Conservation (phyloP, 495 filamentous ascomycete genomes). For the Podospora tetraspora region DNA sequence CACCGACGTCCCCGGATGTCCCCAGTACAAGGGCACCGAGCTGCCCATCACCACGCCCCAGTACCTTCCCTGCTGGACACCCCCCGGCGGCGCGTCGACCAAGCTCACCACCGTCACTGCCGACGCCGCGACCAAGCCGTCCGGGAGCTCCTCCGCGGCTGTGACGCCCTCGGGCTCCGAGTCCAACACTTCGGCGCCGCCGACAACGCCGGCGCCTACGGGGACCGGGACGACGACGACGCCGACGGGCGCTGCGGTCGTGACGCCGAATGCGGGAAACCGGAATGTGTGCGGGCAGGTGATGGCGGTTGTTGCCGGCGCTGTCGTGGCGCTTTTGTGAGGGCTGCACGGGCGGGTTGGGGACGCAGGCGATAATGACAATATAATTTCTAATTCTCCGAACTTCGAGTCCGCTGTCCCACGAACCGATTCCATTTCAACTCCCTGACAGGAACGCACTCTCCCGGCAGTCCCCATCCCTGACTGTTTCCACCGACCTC, state of each 20-base stretch:
- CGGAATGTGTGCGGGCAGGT: neutral
- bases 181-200: neutral
- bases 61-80: neutral
- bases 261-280: neutral
- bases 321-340: neutral
- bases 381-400: neutral
- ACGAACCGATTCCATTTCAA: too few species aligned
- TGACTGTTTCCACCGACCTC: neutral
- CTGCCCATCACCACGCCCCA: neutral
- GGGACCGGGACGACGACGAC: neutral
- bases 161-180: neutral
- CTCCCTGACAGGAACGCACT: neutral
- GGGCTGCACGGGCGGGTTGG: neutral
- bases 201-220: neutral
- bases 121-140: neutral
- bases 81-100: neutral
- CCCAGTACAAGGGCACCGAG: neutral
- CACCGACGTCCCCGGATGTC: neutral
- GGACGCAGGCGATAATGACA: neutral
- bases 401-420: neutral
- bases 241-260: neutral
- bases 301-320: neutral
- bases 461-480: neutral
- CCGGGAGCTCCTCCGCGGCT: neutral
- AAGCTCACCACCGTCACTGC: neutral